Evolutionary conservation across 805 yeast species (phyloP).

Genomic region (Myxozyma nipponensis): DNA sequence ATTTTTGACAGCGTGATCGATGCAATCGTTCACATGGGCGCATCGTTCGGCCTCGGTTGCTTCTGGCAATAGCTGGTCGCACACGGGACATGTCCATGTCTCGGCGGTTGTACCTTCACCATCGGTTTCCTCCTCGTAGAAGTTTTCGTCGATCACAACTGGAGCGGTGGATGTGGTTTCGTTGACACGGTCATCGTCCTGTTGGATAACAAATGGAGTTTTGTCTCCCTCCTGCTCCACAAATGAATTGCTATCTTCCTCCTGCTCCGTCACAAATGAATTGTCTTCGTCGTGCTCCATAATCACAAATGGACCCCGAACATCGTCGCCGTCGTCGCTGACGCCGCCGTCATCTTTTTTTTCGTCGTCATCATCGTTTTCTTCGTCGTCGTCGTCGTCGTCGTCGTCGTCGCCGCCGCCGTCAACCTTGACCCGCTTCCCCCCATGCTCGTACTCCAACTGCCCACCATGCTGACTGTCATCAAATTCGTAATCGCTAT

Average conservation of each 20-base stretch:
- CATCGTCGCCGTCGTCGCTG: not conserved
- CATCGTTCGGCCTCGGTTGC: too few relatives aligned
- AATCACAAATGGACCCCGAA: not conserved
- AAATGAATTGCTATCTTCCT: not conserved
- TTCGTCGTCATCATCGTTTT: too few relatives aligned
- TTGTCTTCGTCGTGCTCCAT: not conserved
- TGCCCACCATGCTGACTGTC: not conserved
- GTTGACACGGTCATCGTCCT: not conserved
- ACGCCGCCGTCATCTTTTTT: not conserved
- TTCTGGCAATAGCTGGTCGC: too few relatives aligned
- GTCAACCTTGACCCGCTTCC: not conserved
- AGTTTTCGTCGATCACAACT: not conserved
- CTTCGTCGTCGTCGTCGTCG: not conserved
- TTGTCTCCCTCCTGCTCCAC: too few relatives aligned
- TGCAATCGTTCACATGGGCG: slow-evolving; percentile 4
- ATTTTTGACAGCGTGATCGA: not conserved
- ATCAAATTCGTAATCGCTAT: not conserved
- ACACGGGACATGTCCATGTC: too few relatives aligned
- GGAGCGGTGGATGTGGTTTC: not conserved
- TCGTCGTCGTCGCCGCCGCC: not conserved
- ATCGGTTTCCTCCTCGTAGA: not conserved
- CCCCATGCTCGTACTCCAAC: not conserved
- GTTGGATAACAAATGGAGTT: not conserved
- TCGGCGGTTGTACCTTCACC: not conserved
- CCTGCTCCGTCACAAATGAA: not conserved